Percentiles rank a stretch among this genome's conserved stretches.
Conservation (phyloP, 2,329 filamentous ascomycete genomes). For the Metarhizium rileyi region DNA sequence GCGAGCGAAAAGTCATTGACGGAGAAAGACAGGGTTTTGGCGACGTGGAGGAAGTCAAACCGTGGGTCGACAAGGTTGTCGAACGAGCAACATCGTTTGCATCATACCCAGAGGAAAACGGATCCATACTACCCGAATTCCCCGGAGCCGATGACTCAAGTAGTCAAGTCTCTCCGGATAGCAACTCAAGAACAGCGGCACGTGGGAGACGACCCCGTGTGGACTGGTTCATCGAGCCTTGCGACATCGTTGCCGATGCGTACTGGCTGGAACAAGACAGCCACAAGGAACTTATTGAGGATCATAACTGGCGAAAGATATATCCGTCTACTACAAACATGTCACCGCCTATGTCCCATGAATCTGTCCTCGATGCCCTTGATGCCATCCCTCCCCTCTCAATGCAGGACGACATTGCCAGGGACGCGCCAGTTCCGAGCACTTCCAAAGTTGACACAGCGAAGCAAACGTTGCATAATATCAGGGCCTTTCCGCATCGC, state of each 20-base stretch:
- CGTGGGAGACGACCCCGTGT: constrained; percentile 65
- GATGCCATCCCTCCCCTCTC: constrained; percentile 16
- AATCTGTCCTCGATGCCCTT: constrained; percentile 17
- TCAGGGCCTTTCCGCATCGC: constrained; percentile 45
- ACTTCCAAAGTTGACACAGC: constrained; percentile 31
- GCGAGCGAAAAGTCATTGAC: constrained; percentile 66
- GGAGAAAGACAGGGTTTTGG: constrained; percentile 68
- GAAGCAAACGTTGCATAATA: constrained; percentile 47
- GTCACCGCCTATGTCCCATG: constrained; percentile 21
- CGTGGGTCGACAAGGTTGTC: constrained; percentile 66
- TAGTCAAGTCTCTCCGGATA: constrained; percentile 32
- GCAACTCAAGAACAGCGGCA: constrained; percentile 32
- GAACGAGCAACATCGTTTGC: constrained; percentile 19
- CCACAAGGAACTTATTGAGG: constrained; percentile 74
- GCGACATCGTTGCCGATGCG: constrained; percentile 79
- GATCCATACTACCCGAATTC: constrained; percentile 33
- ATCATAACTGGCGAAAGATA: constrained; percentile 65
- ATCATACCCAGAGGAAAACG: constrained; percentile 14
- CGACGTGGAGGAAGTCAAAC: constrained; percentile 59
- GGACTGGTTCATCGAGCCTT: constrained; percentile 76
- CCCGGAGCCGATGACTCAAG: constrained; percentile 33
- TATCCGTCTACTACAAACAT: constrained; percentile 39
- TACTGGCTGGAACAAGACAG: constrained; percentile 80
- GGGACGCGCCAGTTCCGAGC: constrained; percentile 14
- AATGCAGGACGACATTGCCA: constrained; percentile 14